phyloP scores from a whole-genome alignment of 2,329 filamentous ascomycete genomes.

The Pseudogymnoascus sp. region DNA sequence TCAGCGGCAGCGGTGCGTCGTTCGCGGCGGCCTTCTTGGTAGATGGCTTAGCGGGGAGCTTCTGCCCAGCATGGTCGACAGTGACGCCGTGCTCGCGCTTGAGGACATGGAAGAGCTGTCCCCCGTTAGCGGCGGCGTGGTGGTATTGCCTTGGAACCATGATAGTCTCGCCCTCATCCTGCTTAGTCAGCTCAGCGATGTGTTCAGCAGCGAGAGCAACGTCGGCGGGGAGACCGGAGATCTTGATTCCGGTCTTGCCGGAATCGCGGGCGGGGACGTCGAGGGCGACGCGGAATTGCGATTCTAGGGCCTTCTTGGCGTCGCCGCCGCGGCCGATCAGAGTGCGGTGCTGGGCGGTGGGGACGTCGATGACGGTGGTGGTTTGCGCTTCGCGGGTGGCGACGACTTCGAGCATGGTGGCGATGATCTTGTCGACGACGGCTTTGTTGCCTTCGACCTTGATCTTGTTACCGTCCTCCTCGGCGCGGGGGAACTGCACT shows the following conservation, averaged over 20 bases:
- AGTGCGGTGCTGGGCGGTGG: conserved; percentile 79
- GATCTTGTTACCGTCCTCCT: conserved; percentile 73
- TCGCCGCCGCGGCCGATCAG: conserved; percentile 91
- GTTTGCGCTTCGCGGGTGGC: conserved; percentile 76
- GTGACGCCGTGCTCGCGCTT: conserved; percentile 80
- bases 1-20: conserved; percentile 67
- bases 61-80: conserved; percentile 80
- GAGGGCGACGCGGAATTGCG: conserved; percentile 75
- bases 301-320: conserved; percentile 73
- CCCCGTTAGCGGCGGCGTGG: conserved; percentile 77
- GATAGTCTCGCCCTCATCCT: conserved; percentile 82
- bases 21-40: conserved; percentile 46
- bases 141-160: conserved; percentile 75
- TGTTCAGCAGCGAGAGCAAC: conserved; percentile 83
- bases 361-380: conserved; percentile 69
- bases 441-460: conserved; percentile 77
- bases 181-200: conserved; percentile 69
- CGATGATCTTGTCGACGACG: conserved; percentile 81
- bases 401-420: conserved; percentile 73
- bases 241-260: conserved; percentile 74
- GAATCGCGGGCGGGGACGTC: conserved; percentile 88
- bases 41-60: conserved; percentile 60
- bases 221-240: conserved; percentile 67
- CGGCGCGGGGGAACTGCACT: conserved; percentile 89
- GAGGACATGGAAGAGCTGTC: conserved; percentile 86